Conservation (phyloP, 805 yeast genomes). For the Kazachstania psychrophila region DNA sequence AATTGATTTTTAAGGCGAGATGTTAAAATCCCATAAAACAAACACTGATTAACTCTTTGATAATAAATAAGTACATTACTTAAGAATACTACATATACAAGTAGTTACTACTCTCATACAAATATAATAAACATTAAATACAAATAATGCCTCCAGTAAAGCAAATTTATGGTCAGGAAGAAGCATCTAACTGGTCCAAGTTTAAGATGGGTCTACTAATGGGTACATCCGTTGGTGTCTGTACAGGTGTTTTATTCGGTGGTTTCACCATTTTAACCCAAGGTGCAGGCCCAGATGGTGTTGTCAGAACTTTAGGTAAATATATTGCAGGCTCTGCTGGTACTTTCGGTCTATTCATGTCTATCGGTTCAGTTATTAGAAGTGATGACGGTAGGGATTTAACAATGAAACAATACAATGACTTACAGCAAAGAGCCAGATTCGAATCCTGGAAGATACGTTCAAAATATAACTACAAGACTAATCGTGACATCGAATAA, state of each 20-base stretch:
- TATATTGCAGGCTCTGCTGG: slow-evolving; percentile 95
- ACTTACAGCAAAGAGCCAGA: slow-evolving; percentile 26
- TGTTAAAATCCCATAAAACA: too few relatives aligned
- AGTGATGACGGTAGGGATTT: slow-evolving; percentile 42
- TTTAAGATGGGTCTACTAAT: slow-evolving; percentile 97
- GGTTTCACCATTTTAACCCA: slow-evolving; percentile 82
- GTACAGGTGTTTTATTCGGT: slow-evolving; percentile 90
- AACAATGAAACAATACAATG: slow-evolving; percentile 8
- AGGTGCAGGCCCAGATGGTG: slow-evolving; percentile 98
- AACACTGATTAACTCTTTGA: too few relatives aligned
- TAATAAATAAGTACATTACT: too few relatives aligned
- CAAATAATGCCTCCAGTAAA: slow-evolving; percentile 66
- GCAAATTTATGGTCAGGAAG: slow-evolving; percentile 50
- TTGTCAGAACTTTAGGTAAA: slow-evolving; percentile 92
- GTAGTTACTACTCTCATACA: too few relatives aligned
- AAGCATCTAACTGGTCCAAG: slow-evolving; percentile 87
- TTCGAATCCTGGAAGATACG: slow-evolving; percentile 27
- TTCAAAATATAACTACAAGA: slow-evolving; percentile 10
- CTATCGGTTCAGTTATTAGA: slow-evolving; percentile 86
- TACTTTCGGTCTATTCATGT: slow-evolving; percentile 93
- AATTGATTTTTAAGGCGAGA: too few relatives aligned
- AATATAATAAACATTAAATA: slow-evolving; percentile 1
- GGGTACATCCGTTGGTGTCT: slow-evolving; percentile 82
- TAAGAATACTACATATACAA: too few relatives aligned
- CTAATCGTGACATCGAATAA: not conserved